A percentile compares a stretch with the other conserved stretches of the same genome.
These are phyloP conservation scores for Acidomyces sp. DNA, from an alignment of 495 filamentous ascomycete genomes.

Conservation along the genomic window DNA sequence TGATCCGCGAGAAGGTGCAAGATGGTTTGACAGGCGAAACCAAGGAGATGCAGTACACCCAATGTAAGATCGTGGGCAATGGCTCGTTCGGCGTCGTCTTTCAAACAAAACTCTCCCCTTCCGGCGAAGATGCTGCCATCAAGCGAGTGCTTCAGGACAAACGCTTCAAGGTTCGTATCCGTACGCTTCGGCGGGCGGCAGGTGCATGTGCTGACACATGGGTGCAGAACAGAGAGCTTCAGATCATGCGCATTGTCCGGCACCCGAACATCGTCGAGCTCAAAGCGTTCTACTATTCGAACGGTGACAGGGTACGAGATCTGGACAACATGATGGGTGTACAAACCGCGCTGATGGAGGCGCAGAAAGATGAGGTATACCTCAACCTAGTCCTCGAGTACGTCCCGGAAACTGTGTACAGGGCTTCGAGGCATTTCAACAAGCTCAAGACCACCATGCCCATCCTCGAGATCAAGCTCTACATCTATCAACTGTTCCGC, in stretches of 20 bases:
- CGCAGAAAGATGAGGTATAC: constrained; percentile 96
- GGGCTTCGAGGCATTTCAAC: constrained; percentile 97
- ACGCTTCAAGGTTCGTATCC: constrained; percentile 75
- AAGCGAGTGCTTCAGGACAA: constrained; percentile 98
- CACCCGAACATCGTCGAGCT: constrained; percentile 98
- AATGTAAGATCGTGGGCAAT: constrained; percentile 99
- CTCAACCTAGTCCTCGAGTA: constrained; percentile 96
- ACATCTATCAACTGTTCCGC: constrained; percentile 98
- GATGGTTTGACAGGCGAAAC: constrained; percentile 94
- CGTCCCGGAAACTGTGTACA: constrained; percentile 95
- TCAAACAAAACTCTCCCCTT: constrained; percentile 94
- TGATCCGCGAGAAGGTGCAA: constrained; percentile 97
- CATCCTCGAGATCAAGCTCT: constrained; percentile 95
- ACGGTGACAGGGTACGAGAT: constrained; percentile 70
- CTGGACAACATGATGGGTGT: constrained; percentile 18
- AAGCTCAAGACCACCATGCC: constrained; percentile 99
- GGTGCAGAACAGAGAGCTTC: constrained; percentile 85
- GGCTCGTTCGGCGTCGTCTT: constrained; percentile 98
- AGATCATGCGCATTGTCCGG: constrained; percentile 98
- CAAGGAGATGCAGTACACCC: constrained; percentile 92
- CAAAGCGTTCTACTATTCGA: constrained; percentile 99
- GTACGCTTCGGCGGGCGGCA: neutral
- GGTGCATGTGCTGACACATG: neutral
- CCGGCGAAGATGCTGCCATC: constrained; percentile 94
- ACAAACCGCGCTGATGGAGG: constrained; percentile 20